A percentile compares a stretch with the other conserved stretches of the same genome.
phyloP scores from a whole-genome alignment of 2,329 filamentous ascomycete species.

The Chaetomium globosum region DNA sequence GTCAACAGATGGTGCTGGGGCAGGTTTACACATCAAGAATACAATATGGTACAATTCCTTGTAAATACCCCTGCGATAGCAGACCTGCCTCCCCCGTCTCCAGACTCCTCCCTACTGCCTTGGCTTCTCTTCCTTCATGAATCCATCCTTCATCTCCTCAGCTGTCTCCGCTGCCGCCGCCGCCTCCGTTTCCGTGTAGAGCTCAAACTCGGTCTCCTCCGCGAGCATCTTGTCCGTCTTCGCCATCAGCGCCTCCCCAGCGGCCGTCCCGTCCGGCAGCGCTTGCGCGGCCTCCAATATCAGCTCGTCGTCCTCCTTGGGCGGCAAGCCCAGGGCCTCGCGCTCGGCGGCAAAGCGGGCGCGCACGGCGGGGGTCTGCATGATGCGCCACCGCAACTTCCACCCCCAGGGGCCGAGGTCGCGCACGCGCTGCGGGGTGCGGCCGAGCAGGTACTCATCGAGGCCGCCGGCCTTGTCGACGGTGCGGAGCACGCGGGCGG shows the following conservation, averaged over 20 bases:
- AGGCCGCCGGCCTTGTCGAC: constrained; percentile 86
- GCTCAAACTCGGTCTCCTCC: constrained; percentile 42
- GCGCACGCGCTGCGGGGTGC: constrained; percentile 74
- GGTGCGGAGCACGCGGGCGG: constrained; percentile 68
- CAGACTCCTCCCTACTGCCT: constrained; percentile 1
- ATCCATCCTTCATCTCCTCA: constrained; percentile 32
- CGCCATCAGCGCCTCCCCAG: constrained; percentile 42
- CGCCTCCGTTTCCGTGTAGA: constrained; percentile 18
- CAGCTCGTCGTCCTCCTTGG: constrained; percentile 43
- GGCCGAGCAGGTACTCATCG: constrained; percentile 86
- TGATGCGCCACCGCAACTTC: constrained; percentile 84
- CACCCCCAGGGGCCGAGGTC: constrained; percentile 89
- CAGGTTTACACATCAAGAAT: constrained; percentile 16
- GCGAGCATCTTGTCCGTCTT: constrained; percentile 47
- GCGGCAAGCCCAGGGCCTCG: constrained; percentile 64
- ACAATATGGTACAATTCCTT: constrained; percentile 26
- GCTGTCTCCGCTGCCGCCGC: neutral
- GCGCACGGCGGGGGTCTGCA: constrained; percentile 72
- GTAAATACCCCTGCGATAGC: neutral
- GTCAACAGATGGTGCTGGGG: neutral
- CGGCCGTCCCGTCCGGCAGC: constrained; percentile 30
- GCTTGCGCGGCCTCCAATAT: constrained; percentile 37
- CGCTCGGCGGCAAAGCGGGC: constrained; percentile 68
- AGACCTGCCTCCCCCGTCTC: neutral
- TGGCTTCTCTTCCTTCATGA: constrained; percentile 39